phyloP scores from a whole-genome alignment of 176 grass and related monocot species.

The Rhynchospora tenuis region DNA sequence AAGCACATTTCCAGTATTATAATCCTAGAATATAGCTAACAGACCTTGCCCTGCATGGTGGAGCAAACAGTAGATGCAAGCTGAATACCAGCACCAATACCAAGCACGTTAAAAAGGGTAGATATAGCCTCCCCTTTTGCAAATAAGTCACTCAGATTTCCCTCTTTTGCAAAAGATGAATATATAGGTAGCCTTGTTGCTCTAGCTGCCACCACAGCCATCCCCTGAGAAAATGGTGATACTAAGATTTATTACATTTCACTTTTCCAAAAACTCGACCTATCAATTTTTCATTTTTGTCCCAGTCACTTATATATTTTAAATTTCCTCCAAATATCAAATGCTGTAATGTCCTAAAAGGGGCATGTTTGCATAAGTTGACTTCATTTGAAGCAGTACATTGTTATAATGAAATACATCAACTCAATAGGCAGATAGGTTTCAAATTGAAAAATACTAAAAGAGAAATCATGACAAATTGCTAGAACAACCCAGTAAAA shows the following conservation, averaged over 20 bases:
- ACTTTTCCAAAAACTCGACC: background rate
- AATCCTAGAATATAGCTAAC: background rate
- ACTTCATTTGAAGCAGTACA: background rate
- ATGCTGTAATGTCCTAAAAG: background rate
- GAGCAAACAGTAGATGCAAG: conserved; percentile 87
- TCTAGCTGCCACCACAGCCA: conserved; percentile 88
- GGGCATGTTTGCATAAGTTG: background rate
- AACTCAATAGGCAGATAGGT: background rate
- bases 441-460: background rate
- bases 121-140: conserved; percentile 97
- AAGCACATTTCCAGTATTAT: background rate
- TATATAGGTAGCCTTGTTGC: conserved; percentile 91
- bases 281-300: background rate
- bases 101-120: conserved; percentile 87
- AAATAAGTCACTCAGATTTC: conserved; percentile 95
- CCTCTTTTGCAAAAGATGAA: conserved; percentile 96
- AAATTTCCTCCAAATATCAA: background rate
- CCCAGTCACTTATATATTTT: background rate
- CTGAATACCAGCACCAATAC: conserved; percentile 74
- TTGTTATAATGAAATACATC: background rate
- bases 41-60: conserved; percentile 92
- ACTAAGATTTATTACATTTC: background rate
- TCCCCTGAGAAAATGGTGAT: conserved; percentile 42
- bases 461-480: background rate
- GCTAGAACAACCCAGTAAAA: background rate